Evolutionary conservation across 164 flowering plant genomes (phyloP).

Genomic region (Macadamia integrifolia): DNA sequence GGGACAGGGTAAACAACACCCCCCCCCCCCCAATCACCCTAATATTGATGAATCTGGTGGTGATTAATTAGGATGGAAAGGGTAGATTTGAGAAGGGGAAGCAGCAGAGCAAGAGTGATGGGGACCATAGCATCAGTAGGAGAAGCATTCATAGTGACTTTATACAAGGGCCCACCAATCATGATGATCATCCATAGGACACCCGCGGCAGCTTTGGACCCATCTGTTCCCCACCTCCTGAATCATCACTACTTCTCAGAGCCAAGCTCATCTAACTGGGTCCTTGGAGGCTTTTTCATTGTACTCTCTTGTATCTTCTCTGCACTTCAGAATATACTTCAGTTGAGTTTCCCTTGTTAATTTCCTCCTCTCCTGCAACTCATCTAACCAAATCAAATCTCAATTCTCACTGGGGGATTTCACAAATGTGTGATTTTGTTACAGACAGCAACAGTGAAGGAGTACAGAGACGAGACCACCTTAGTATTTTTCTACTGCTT

Average conservation of each 20-base stretch:
- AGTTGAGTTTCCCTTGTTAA: conserved; percentile 7
- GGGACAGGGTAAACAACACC: too few species aligned
- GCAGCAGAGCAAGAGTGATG: conserved; percentile 30
- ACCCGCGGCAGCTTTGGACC: not conserved
- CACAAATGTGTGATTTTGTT: not conserved
- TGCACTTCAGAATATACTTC: conserved; percentile 29
- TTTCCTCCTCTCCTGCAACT: not conserved
- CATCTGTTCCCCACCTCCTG: not conserved
- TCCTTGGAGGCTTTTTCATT: conserved; percentile 40
- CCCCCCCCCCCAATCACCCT: too few species aligned
- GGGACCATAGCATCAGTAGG: conserved; percentile 39
- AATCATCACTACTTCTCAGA: too few species aligned
- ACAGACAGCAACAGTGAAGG: conserved; percentile 40
- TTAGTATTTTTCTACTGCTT: conserved; percentile 34
- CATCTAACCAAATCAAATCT: too few species aligned
- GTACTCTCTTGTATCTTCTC: conserved; percentile 15
- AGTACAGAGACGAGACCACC: conserved; percentile 33
- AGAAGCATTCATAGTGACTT: conserved; percentile 42
- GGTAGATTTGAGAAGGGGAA: conserved; percentile 30
- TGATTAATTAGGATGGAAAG: conserved; percentile 38
- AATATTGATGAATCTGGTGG: not conserved
- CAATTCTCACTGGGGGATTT: too few species aligned
- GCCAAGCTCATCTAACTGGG: conserved; percentile 27
- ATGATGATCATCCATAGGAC: too few species aligned
- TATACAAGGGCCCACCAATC: conserved; percentile 48